Conservation (phyloP, 225 moss, liverwort and hornwort genomes). For the Climacium dendroides region DNA sequence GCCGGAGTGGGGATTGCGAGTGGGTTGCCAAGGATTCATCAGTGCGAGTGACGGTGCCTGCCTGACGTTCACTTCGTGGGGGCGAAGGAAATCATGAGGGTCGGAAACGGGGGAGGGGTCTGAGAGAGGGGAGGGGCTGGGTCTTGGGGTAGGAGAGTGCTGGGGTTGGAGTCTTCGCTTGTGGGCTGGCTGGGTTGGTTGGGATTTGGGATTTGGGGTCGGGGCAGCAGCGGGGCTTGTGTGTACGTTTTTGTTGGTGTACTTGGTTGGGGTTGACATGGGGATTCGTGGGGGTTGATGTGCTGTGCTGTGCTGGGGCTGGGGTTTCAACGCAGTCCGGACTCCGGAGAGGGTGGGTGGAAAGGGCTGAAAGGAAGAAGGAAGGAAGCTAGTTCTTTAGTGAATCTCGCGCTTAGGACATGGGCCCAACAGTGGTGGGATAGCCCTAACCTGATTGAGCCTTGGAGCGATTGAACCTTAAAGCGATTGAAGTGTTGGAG, state of each 20-base stretch:
- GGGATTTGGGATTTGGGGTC: neutral
- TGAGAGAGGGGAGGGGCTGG: neutral
- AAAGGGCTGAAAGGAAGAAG: neutral
- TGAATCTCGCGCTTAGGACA: neutral
- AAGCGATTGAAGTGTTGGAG: neutral
- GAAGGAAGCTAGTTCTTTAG: neutral
- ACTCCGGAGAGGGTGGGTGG: too few species aligned
- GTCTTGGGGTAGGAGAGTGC: neutral
- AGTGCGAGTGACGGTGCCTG: neutral
- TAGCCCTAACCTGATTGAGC: neutral
- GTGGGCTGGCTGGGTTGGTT: neutral
- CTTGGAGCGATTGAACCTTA: neutral
- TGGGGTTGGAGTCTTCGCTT: neutral
- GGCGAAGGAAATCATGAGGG: neutral
- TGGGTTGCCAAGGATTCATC: neutral
- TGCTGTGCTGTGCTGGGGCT: neutral
- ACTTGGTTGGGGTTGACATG: neutral
- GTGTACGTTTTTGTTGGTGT: neutral
- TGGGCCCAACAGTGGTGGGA: neutral
- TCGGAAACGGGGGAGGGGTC: neutral
- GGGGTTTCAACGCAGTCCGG: neutral
- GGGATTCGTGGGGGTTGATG: neutral
- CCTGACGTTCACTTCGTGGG: neutral
- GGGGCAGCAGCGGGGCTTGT: neutral
- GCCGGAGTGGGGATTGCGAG: neutral